These are phyloP conservation scores for Carex sylvatica DNA, from an alignment of 202 grass and related monocot genomes.

Conservation along the genomic window DNA sequence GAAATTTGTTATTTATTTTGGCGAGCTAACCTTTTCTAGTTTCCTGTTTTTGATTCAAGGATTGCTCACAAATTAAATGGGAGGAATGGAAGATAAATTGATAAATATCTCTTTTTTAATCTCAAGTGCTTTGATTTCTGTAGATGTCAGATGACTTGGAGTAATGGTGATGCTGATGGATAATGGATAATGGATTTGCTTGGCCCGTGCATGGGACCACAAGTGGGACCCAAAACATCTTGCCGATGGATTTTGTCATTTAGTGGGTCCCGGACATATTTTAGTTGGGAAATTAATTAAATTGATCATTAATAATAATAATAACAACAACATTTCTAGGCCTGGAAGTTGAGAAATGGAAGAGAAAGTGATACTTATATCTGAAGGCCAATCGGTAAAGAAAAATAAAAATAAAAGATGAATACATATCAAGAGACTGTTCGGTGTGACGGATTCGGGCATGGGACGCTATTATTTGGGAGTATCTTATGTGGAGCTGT, in stretches of 20 bases:
- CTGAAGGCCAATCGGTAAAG: no score
- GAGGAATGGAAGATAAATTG: not conserved
- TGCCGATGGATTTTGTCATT: not conserved
- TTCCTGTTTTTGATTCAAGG: not conserved
- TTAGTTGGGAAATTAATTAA: not conserved
- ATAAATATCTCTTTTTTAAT: not conserved
- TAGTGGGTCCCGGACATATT: not conserved
- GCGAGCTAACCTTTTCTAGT: not conserved
- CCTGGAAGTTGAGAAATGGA: no score
- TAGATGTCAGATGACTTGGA: not conserved
- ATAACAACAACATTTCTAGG: no score
- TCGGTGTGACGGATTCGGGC: no score
- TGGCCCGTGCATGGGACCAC: not conserved
- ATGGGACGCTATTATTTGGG: no score
- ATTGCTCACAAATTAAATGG: not conserved
- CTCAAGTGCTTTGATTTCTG: not conserved
- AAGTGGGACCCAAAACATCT: constrained; percentile 3
- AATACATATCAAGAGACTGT: no score
- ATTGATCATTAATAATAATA: not conserved
- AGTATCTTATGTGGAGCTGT: no score
- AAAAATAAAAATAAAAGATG: no score
- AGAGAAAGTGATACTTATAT: no score
- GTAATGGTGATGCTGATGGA: not conserved
- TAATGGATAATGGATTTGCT: not conserved
- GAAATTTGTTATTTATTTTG: not conserved